Conservation (phyloP, 169 alveolate genomes). For the Theileria sp. region DNA sequence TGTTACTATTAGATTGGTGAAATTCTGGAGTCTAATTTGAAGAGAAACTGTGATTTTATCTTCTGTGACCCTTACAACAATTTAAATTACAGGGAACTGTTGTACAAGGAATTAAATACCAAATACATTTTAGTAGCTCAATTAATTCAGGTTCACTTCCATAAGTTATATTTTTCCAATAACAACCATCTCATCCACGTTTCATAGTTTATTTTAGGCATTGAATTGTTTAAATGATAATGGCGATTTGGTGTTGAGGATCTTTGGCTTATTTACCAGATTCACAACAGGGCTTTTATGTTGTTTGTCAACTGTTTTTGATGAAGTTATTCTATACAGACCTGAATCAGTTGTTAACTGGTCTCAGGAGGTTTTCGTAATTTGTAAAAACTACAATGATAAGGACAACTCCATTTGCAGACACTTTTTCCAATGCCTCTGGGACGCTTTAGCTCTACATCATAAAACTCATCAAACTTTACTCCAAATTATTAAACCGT, state of each 20-base stretch:
- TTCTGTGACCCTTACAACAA: slow-evolving; percentile 38
- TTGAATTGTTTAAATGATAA: slow-evolving; percentile 56
- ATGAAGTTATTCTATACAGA: slow-evolving; percentile 57
- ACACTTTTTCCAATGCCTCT: slow-evolving; percentile 71
- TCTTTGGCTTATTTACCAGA: slow-evolving; percentile 63
- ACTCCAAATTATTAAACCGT: slow-evolving; percentile 56
- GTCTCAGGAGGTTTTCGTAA: slow-evolving; percentile 58
- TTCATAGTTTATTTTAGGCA: slow-evolving; percentile 34
- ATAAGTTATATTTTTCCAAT: slow-evolving; percentile 5
- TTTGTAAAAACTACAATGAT: slow-evolving; percentile 70
- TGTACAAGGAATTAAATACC: slow-evolving; percentile 26
- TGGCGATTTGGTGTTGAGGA: slow-evolving; percentile 67
- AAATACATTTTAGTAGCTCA: slow-evolving; percentile 56
- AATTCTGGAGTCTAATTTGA: slow-evolving; percentile 33
- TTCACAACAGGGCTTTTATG: slow-evolving; percentile 67
- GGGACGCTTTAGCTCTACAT: slow-evolving; percentile 73
- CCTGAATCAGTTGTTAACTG: slow-evolving; percentile 71
- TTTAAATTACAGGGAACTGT: slow-evolving; percentile 35
- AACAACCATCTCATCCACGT: neutral
- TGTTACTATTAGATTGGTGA: slow-evolving; percentile 8
- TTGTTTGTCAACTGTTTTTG: slow-evolving; percentile 66
- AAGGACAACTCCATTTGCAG: slow-evolving; percentile 62
- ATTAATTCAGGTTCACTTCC: slow-evolving; percentile 40
- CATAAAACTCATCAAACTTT: slow-evolving; percentile 48
- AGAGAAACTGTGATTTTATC: slow-evolving; percentile 38